Evolutionary conservation across 768 basidiomycete genomes (phyloP), one percentile per base, ranked within the genome.

Genomic region (Lactarius vividus): DNA sequence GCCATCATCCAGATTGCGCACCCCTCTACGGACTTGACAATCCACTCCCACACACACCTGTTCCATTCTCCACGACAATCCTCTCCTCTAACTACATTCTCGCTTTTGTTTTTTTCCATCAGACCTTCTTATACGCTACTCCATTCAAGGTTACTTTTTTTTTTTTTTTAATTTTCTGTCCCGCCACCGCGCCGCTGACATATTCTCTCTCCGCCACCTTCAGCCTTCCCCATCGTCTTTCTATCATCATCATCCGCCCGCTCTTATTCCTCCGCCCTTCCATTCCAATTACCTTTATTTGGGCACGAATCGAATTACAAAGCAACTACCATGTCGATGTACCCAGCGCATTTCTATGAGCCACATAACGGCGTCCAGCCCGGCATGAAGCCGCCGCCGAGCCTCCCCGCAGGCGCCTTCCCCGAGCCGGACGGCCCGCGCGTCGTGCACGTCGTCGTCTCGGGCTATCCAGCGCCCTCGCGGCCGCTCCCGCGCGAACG

Each of bases 311-410:
- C 0, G 35, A 11, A 37, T 37, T 37, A 16, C 37, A 39, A 39
- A 39, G 4, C 13, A 39, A 39, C 4, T 5, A 35, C 15, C 4
- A 16, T 20, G 55, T 49, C 53, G 35, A 67, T 63, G 53, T 69
- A 69, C 35, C 69, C 69, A 55, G 40, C 59, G 23, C 46, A 63
- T n/a, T 69, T 69, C 39, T 70, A 70, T 40, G 69, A 70, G 44
- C 69, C 69, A 4, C 59, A 63, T 18, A 68, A 70, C 31, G 69
- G 69, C 39, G 16, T 70, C 18, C 67, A 63, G 31, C 69, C 69
- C 8, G 69, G 69, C 2, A 70, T 70, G 69, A 68, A 61, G 18
- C 67, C 69, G 2, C 69, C 69, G 1, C 33, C 59, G 20, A 62
- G 59, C 52, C 63, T 70, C 2, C 67, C 62, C 31, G 28, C 53